Percentiles rank a stretch among this genome's conserved stretches.
Evolutionary conservation across 257 asterid species (phyloP).

Genomic region (Scutellaria baicalensis): DNA sequence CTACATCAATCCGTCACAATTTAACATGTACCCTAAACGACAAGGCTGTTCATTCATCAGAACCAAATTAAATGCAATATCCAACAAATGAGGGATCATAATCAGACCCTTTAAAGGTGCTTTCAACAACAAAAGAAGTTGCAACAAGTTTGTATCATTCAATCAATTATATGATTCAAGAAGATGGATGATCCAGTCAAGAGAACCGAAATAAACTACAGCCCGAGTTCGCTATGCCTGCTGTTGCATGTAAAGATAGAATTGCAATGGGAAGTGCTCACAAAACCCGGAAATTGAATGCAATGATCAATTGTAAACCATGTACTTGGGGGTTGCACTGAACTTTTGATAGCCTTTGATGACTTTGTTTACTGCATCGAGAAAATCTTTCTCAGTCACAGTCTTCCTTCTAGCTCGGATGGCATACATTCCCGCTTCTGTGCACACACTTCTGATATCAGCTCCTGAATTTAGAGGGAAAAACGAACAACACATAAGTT

Average conservation of each 20-base stretch:
- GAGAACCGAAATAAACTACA: too few species aligned
- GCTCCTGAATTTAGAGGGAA: constrained; percentile 48
- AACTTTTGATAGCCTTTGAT: constrained; percentile 94
- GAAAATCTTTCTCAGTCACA: constrained; percentile 87
- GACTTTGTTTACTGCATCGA: constrained; percentile 93
- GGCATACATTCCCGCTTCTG: constrained; percentile 96
- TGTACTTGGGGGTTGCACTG: constrained; percentile 93
- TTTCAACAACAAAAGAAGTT: too few species aligned
- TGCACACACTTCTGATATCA: constrained; percentile 90
- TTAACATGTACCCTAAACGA: too few species aligned
- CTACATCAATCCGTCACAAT: too few species aligned
- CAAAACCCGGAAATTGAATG: background rate
- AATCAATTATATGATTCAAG: too few species aligned
- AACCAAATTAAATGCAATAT: too few species aligned
- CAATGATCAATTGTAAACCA: constrained; percentile 66
- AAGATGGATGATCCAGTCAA: too few species aligned
- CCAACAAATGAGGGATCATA: too few species aligned
- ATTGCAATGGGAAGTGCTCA: background rate
- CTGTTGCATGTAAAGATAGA: background rate
- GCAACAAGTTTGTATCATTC: too few species aligned
- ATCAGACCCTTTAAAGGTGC: too few species aligned
- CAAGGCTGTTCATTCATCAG: too few species aligned
- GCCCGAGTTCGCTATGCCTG: too few species aligned
- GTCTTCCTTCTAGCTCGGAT: constrained; percentile 91
- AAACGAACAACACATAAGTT: background rate